Evolutionary conservation across 176 grass and related monocot genomes (phyloP), one percentile per base, ranked within the genome.

Genomic region (Aegilops speltoides): DNA sequence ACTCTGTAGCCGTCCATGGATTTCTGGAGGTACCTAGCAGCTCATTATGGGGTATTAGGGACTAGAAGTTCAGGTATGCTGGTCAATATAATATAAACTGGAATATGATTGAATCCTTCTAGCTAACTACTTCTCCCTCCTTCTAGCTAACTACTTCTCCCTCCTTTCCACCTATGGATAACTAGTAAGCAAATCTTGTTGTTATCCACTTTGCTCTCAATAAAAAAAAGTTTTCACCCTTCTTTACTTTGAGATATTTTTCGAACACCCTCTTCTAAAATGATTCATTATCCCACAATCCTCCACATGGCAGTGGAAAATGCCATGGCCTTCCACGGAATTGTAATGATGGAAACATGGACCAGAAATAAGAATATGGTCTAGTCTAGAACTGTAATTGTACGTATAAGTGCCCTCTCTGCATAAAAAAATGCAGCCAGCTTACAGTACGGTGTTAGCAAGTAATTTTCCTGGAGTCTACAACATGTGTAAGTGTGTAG

Each of bases 81-180:
- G 85, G 77, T 89, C 65, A 93, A 82, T 67, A 90, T 77, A 52
- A 92, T 85, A 93, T 89, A 92, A 87, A 93, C 91, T 77, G 91
- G 95, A 78, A 98, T 87, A 93, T 98, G 93, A 87, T 95, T 87
- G 32, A 93, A 98, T 85, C 89, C 95, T 88, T 98, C 93, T 83
- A 98, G 84, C 88, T 92, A 93, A 84, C 32, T 90, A 37, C 66
- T 93, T 77, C 93, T 95, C 48, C 93, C 95, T 59, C 93, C 93
- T 83, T 95, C 93, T 83, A 98, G 84, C 88, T 92, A 93, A 84
- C 32, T 90, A 37, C 66, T 93, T 77, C 93, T 95, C 48, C 93
- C 95, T 59, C 93, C 93, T 83, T 95, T 93, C 93, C 93, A 98
- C 83, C 93, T 98, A 88, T 45, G 86, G 71, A 88, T 56, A 87